phyloP scores from a whole-genome alignment of 441 rosid genomes.

The Brassica hybrid region DNA sequence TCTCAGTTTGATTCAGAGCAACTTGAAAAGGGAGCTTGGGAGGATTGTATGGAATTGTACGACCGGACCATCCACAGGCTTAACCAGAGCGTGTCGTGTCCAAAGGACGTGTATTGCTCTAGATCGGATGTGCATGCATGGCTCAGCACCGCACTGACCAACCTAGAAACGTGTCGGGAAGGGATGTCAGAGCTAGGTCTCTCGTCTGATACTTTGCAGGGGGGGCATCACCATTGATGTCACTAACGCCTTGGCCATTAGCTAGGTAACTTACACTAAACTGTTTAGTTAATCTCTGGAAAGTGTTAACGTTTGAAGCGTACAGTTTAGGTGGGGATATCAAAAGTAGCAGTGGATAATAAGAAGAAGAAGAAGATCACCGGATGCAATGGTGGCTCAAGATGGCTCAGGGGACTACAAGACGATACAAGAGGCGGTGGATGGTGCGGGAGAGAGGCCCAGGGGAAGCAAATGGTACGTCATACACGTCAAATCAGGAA shows the following conservation, averaged over 20 bases:
- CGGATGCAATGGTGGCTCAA: constrained; percentile 69
- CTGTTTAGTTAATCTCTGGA: not conserved
- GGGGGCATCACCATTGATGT: constrained; percentile 59
- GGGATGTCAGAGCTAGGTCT: constrained; percentile 55
- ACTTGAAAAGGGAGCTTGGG: constrained; percentile 52
- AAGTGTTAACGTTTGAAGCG: not conserved
- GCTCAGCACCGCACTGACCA: constrained; percentile 84
- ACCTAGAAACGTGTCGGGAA: constrained; percentile 81
- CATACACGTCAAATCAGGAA: constrained; percentile 65
- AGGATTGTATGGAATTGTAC: constrained; percentile 53
- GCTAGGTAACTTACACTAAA: constrained; percentile 40
- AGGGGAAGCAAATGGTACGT: constrained; percentile 47
- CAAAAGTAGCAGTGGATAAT: constrained; percentile 26
- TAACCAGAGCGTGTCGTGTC: constrained; percentile 44
- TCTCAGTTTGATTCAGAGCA: constrained; percentile 38
- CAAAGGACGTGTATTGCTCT: constrained; percentile 5
- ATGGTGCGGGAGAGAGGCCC: constrained; percentile 59
- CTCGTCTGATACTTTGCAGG: constrained; percentile 59
- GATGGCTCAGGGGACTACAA: constrained; percentile 70
- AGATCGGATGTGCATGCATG: constrained; percentile 66
- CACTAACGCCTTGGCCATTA: constrained; percentile 72
- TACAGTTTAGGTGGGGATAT: constrained; percentile 41
- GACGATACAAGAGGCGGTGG: constrained; percentile 72
- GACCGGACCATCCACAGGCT: constrained; percentile 48
- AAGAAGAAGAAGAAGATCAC: constrained; percentile 47